phyloP scores from a whole-genome alignment of 2,329 filamentous ascomycete species.

The Huntiella savannae region DNA sequence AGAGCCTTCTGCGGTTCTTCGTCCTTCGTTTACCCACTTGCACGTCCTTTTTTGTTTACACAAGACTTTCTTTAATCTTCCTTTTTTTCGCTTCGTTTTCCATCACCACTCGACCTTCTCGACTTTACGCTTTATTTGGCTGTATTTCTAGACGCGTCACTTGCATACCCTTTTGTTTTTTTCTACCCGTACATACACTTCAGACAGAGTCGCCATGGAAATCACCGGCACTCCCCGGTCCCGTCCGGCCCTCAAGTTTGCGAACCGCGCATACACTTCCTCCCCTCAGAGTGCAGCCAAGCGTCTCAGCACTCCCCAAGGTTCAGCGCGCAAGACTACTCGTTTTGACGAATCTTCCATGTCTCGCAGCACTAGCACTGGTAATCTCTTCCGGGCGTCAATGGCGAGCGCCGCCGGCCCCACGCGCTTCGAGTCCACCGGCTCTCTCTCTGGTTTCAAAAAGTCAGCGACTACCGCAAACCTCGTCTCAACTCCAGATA shows the following conservation, averaged over 20 bases:
- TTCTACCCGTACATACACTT: too few species aligned
- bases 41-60: background rate
- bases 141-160: slow-evolving; percentile 3
- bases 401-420: slow-evolving; percentile 18
- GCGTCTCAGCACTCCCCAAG: slow-evolving; percentile 22
- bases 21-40: too few species aligned
- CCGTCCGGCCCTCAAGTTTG: slow-evolving; percentile 24
- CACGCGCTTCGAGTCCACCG: slow-evolving; percentile 26
- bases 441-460: slow-evolving; percentile 26
- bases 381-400: slow-evolving; percentile 26
- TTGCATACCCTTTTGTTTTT: background rate
- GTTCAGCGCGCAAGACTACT: slow-evolving; percentile 18
- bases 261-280: slow-evolving; percentile 23
- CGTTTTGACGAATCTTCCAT: slow-evolving; percentile 14
- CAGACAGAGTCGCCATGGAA: slow-evolving; percentile 3
- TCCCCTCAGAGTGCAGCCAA: slow-evolving; percentile 12
- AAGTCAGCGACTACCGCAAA: slow-evolving; percentile 28
- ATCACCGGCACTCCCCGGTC: slow-evolving; percentile 13
- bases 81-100: background rate
- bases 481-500: slow-evolving; percentile 25
- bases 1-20: too few species aligned
- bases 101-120: background rate
- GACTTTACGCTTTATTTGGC: background rate
- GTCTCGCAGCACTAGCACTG: slow-evolving; percentile 20
- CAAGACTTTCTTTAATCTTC: background rate